Evolutionary conservation across 805 yeast species (phyloP).

Genomic region (Schizosaccharomyces octosporus): DNA sequence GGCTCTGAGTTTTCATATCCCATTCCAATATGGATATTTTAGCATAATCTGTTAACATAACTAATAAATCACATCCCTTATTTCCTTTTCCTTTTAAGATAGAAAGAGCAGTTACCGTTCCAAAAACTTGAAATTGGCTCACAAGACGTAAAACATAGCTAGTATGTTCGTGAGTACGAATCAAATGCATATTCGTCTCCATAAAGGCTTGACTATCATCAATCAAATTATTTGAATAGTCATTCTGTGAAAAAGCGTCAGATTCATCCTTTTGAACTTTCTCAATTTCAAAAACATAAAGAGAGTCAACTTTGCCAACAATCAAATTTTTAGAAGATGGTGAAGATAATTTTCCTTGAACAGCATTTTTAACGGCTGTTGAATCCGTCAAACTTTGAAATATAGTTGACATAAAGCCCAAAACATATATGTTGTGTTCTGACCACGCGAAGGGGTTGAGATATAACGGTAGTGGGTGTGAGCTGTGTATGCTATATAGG

Average conservation of each 20-base stretch:
- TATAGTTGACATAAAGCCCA: background rate
- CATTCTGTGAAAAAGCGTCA: conserved; percentile 8
- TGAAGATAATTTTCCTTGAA: conserved; percentile 14
- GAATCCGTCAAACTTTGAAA: conserved; percentile 6
- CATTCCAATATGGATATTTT: conserved; percentile 56
- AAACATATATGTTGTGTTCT: background rate
- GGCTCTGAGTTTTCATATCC: conserved; percentile 27
- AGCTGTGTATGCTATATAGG: too few species aligned
- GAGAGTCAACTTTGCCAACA: conserved; percentile 36
- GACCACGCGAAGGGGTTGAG: background rate
- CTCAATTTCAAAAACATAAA: conserved; percentile 31
- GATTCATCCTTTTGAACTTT: conserved; percentile 7
- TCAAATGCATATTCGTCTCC: conserved; percentile 6
- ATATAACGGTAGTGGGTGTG: too few species aligned
- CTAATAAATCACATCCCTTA: conserved; percentile 29
- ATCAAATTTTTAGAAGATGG: conserved; percentile 28
- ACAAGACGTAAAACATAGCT: conserved; percentile 18
- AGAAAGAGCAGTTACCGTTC: conserved; percentile 35
- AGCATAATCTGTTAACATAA: conserved; percentile 47
- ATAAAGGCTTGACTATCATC: background rate
- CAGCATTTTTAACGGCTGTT: conserved; percentile 5
- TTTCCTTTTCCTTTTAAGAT: conserved; percentile 15
- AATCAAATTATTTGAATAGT: conserved; percentile 10
- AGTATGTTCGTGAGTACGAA: conserved; percentile 9
- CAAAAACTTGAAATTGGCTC: conserved; percentile 48